phyloP scores from a whole-genome alignment of 306 rosid genomes.

The Medicago truncatula region DNA sequence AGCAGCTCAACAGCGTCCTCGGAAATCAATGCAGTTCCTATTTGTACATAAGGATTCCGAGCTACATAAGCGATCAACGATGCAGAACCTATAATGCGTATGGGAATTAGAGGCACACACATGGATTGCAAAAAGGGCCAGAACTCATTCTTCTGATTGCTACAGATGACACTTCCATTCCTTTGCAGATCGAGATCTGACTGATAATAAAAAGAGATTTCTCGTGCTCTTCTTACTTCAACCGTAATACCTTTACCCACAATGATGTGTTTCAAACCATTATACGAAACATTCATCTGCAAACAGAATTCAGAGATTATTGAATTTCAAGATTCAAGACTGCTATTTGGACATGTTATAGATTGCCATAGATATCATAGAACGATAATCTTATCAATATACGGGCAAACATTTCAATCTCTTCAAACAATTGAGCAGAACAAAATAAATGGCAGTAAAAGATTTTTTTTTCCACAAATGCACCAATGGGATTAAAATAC shows the following conservation, averaged over 20 bases:
- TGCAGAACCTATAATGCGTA: slow-evolving; percentile 69
- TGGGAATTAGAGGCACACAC: slow-evolving; percentile 69
- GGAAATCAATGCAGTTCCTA: slow-evolving; percentile 55
- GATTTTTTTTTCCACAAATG: neutral
- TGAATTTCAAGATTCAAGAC: slow-evolving; percentile 34
- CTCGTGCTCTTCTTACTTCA: slow-evolving; percentile 75
- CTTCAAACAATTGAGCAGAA: slow-evolving; percentile 19
- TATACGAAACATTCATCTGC: slow-evolving; percentile 72
- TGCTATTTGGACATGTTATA: slow-evolving; percentile 1
- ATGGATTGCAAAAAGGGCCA: slow-evolving; percentile 63
- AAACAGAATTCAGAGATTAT: slow-evolving; percentile 35
- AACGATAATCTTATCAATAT: slow-evolving; percentile 12
- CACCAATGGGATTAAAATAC: neutral
- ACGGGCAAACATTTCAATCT: slow-evolving; percentile 5
- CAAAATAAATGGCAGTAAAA: slow-evolving; percentile 6
- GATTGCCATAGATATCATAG: slow-evolving; percentile 8
- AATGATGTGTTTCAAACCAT: slow-evolving; percentile 72
- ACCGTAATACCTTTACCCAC: slow-evolving; percentile 85
- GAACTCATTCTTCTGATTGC: slow-evolving; percentile 45
- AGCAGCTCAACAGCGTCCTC: slow-evolving; percentile 73
- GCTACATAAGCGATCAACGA: slow-evolving; percentile 70
- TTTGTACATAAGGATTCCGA: slow-evolving; percentile 54
- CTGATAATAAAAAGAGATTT: slow-evolving; percentile 66
- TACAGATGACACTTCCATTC: slow-evolving; percentile 50
- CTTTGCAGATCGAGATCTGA: slow-evolving; percentile 50